Evolutionary conservation across 352 stramenopile species (phyloP), one percentile per base, ranked within the genome.

Genomic region (Globisporangium emineosum): DNA sequence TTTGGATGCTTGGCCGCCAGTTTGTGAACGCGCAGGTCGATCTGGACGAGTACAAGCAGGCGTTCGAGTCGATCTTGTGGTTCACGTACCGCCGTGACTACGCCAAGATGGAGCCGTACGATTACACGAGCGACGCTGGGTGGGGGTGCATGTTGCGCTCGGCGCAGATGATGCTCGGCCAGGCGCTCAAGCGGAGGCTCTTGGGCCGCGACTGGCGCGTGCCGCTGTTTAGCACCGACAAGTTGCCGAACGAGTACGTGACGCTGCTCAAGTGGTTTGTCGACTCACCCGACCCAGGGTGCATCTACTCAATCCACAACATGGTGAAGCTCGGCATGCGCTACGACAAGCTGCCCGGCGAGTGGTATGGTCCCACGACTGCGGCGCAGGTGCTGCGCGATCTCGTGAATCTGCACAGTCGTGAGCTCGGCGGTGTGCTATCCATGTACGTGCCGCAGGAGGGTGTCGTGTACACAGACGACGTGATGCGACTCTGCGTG

Each of bases 61-160:
- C 61, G 45, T 90, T 94, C 49, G 81, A 92, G 35, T 76, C 79
- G 2, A 79, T 91, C 17, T 58, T 96, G 6, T 97, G 92, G 88
- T 90, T 97, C 66, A 97, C 91, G 9, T 98, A 98, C 74, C 79
- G 92, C 10, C 73, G 88, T 55, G 86, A 94, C 59, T 98, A 97
- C 65, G 79, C 82, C 7, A 72, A 76, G 25, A 93, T 98, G 82
- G 75, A 77, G 68, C 89, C 88, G 17, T 97, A 98, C 65, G 79
- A 90, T 13, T 85, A 79, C 70, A 97, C 83, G 15, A 95, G 81
- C 27, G 94, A 99, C 77, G 93, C 93, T 0, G 96, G 96, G 23
- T 99, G 94, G 94, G 96, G 96, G 27, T 99, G 96, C 69, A 99
- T 99, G 96, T 72, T 98, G 49, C 89, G 96, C 27, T 95, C 88